phyloP scores from a whole-genome alignment of 306 rosid genomes.

The Rubus parviflorus region DNA sequence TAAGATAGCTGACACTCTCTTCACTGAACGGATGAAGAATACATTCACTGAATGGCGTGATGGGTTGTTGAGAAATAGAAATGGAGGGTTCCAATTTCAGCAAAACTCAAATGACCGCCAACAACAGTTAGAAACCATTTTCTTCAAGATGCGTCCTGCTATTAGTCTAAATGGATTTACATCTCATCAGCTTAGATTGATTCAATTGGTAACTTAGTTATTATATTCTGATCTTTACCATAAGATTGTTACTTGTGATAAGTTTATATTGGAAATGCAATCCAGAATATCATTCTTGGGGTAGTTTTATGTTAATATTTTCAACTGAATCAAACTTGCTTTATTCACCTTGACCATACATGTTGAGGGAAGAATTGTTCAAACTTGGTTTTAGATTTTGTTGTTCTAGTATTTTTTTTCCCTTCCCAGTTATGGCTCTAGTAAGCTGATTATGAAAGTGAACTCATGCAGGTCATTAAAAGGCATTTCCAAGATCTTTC shows the following conservation, averaged over 20 bases:
- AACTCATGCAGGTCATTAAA: slow-evolving; percentile 66
- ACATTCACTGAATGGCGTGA: slow-evolving; percentile 75
- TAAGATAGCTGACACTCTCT: slow-evolving; percentile 60
- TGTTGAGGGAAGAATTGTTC: not conserved
- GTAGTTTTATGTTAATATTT: not conserved
- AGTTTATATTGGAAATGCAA: not conserved
- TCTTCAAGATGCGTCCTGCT: slow-evolving; percentile 83
- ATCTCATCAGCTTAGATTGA: slow-evolving; percentile 75
- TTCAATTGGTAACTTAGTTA: slow-evolving; percentile 62
- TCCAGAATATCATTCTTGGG: not conserved
- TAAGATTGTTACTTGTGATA: not conserved
- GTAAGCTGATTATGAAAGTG: slow-evolving; percentile 24
- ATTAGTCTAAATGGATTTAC: slow-evolving; percentile 74
- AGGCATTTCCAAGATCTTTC: slow-evolving; percentile 71
- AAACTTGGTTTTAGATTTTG: not conserved
- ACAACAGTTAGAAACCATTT: slow-evolving; percentile 61
- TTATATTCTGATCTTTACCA: slow-evolving; percentile 13
- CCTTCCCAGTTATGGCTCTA: not conserved
- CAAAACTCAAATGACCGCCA: slow-evolving; percentile 48
- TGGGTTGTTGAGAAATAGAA: slow-evolving; percentile 54
- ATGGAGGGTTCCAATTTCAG: slow-evolving; percentile 42
- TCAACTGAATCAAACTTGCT: not conserved
- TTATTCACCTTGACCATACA: not conserved
- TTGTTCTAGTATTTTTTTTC: not conserved
- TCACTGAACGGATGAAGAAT: slow-evolving; percentile 72